Evolutionary conservation across 257 asterid genomes (phyloP), one percentile per base, ranked within the genome.

Genomic region (Solanum pinnatisectum): DNA sequence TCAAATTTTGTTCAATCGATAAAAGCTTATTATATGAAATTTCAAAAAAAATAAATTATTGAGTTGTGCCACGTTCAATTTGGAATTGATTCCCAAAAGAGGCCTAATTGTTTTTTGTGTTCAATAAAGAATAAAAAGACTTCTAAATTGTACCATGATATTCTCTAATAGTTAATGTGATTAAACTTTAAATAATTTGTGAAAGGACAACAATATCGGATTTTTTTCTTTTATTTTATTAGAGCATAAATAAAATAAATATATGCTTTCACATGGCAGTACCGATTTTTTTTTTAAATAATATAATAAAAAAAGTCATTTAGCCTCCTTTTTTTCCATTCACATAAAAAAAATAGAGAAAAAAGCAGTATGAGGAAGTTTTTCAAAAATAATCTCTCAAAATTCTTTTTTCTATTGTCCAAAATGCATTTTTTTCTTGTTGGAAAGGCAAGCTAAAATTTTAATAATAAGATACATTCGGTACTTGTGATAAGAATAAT

Each of bases 1-100:
- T 0, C 0, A 16, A 46, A 6, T 18, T 16, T 6, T 52, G 1
- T 18, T 56, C 0, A 1, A 56, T 56, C n/a, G 4, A 56, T 56
- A 18, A 7, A 52, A 18, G 0, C n/a, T 56, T 56, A 4, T 59
- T 20, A 59, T 22, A 0, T 5, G 1, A 71, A 32, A 27, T 42
- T 16, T 12, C 3, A 44, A 27, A 46, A 27, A 44, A 27, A 27
- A 30, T 30, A 16, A 23, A 44, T 15, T 15, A 27, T 9, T 46
- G 40, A 15, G 68, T 46, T 46, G 67, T 46, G 36, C 6, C 39
- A 27, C 14, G 40, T 81, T 81, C 67, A 27, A 46, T 27, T 56
- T 27, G 85, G 85, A 81, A 81, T 46, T 81, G 60, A 81, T 81
- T 46, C 68, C 12, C 16, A 25, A 78, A 44, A 15, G 25, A 2